phyloP scores from a whole-genome alignment of 2,329 filamentous ascomycete species.

The Calonectria hongkongensis region DNA sequence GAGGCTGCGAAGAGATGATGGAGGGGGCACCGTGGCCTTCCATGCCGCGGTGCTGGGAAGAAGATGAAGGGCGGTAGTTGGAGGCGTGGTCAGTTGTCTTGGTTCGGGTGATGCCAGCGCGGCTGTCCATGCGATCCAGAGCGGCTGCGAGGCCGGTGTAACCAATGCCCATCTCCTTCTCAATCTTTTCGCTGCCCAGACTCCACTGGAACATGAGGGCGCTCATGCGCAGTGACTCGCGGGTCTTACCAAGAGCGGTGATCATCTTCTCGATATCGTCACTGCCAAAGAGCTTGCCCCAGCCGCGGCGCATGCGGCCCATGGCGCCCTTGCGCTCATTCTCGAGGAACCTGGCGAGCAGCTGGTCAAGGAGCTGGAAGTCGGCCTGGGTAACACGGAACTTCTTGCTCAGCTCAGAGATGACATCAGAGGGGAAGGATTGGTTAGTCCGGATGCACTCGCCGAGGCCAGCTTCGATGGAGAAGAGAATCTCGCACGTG shows the following conservation, averaged over 20 bases:
- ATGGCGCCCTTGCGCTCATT: constrained; percentile 77
- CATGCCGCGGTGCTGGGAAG: constrained; percentile 50
- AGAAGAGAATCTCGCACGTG: constrained; percentile 79
- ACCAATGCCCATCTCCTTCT: constrained; percentile 78
- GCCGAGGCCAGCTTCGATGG: constrained; percentile 80
- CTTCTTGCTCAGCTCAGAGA: constrained; percentile 78
- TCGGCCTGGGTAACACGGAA: constrained; percentile 77
- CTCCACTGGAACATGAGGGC: constrained; percentile 80
- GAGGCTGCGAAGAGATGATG: constrained; percentile 44
- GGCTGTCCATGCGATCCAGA: constrained; percentile 66
- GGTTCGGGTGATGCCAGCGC: constrained; percentile 47
- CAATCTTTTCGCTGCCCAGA: constrained; percentile 74
- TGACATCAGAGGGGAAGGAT: constrained; percentile 75
- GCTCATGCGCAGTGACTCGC: constrained; percentile 78
- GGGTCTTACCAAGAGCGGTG: constrained; percentile 72
- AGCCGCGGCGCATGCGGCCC: constrained; percentile 76
- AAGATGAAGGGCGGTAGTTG: constrained; percentile 51
- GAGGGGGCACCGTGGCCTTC: constrained; percentile 42
- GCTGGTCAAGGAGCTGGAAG: constrained; percentile 78
- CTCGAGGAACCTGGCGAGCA: constrained; percentile 77
- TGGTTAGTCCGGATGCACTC: constrained; percentile 71
- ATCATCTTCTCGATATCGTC: constrained; percentile 77
- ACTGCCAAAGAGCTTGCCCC: constrained; percentile 78
- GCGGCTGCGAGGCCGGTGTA: constrained; percentile 81
- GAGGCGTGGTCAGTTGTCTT: constrained; percentile 47